phyloP scores from a whole-genome alignment of 257 asterid species.

The Avicennia marina region DNA sequence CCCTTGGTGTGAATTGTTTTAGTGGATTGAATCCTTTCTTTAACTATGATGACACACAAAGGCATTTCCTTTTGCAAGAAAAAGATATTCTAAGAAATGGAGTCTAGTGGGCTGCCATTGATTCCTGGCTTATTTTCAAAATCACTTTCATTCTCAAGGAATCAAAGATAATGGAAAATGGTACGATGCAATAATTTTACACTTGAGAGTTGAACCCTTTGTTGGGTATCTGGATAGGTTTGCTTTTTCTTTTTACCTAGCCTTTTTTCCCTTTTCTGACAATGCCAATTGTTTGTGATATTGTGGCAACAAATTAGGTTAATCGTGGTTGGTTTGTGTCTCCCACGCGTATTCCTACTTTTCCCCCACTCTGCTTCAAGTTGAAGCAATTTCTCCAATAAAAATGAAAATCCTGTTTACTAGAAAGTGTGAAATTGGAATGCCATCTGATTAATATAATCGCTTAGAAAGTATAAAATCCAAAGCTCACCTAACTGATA shows the following conservation, averaged over 20 bases:
- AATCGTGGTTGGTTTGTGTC: too few species aligned
- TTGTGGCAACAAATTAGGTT: too few species aligned
- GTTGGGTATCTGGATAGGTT: slow-evolving; percentile 28
- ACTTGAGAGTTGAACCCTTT: slow-evolving; percentile 20
- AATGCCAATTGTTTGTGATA: neutral
- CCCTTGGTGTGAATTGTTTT: slow-evolving; percentile 3
- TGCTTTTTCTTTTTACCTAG: slow-evolving; percentile 19
- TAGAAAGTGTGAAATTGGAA: too few species aligned
- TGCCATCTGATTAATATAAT: too few species aligned
- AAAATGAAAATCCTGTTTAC: neutral
- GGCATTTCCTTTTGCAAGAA: neutral
- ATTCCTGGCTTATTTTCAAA: slow-evolving; percentile 18
- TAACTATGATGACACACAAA: slow-evolving; percentile 13
- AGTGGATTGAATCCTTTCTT: slow-evolving; percentile 14
- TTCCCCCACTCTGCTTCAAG: neutral
- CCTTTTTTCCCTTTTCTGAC: slow-evolving; percentile 12
- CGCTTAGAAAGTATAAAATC: too few species aligned
- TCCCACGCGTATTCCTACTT: too few species aligned
- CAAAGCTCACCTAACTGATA: too few species aligned
- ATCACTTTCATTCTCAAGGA: slow-evolving; percentile 15
- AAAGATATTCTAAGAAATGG: slow-evolving; percentile 16
- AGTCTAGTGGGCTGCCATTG: slow-evolving; percentile 22
- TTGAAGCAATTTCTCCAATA: neutral
- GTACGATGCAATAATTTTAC: slow-evolving; percentile 5
- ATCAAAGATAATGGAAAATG: slow-evolving; percentile 18